A percentile compares a stretch with the other conserved stretches of the same genome.
Conservation (phyloP, 2,329 filamentous ascomycete genomes). For the Fusarium sambucinum region DNA sequence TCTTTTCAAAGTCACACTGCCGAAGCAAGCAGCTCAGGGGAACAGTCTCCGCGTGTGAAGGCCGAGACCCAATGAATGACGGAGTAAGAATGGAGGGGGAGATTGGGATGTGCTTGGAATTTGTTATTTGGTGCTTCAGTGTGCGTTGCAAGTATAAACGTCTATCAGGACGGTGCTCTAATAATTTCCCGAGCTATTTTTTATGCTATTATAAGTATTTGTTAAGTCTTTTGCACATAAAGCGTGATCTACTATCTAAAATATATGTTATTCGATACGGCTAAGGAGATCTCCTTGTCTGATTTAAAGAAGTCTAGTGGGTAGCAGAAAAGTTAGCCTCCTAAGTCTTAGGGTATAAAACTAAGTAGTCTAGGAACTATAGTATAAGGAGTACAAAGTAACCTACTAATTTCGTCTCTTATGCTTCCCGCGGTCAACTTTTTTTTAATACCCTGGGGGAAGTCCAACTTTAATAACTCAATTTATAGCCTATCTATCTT, state of each 20-base stretch:
- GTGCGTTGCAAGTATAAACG: neutral
- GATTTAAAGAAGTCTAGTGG: too few relatives aligned
- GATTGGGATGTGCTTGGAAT: too few relatives aligned
- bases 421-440: too few relatives aligned
- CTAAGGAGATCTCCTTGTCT: neutral
- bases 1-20: neutral
- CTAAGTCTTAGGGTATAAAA: too few relatives aligned
- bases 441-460: too few relatives aligned
- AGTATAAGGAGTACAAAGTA: too few relatives aligned
- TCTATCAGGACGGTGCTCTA: too few relatives aligned
- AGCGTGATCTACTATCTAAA: neutral
- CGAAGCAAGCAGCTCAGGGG: neutral
- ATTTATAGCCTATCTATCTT: neutral
- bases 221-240: neutral
- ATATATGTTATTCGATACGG: neutral
- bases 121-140: neutral
- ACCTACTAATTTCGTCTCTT: too few relatives aligned
- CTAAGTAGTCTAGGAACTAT: too few relatives aligned
- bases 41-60: slow-evolving; percentile 6
- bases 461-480: neutral
- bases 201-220: neutral
- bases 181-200: neutral
- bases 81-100: neutral
- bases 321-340: too few relatives aligned
- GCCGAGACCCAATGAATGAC: slow-evolving; percentile 3